Evolutionary conservation across 1,139 yeast genomes (phyloP).

Genomic region (Sugiyamaella grinbergsii): DNA sequence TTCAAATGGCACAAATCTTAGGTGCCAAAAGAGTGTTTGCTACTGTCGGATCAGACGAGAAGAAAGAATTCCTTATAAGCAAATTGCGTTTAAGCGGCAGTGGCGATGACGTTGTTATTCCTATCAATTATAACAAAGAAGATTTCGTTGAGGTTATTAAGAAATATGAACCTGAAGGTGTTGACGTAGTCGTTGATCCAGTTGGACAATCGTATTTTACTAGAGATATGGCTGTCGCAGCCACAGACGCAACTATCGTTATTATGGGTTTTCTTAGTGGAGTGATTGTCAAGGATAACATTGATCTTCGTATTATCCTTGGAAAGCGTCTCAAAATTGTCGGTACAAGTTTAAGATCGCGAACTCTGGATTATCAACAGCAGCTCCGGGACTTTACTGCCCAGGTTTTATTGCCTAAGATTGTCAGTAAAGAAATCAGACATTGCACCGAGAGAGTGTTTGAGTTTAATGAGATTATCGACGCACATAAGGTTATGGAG

Average conservation of each 20-base stretch:
- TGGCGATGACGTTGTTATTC: slow-evolving; percentile 33
- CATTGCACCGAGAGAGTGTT: slow-evolving; percentile 35
- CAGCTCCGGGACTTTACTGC: slow-evolving; percentile 34
- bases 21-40: slow-evolving; percentile 43
- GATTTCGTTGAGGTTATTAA: slow-evolving; percentile 35
- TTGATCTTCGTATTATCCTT: slow-evolving; percentile 33
- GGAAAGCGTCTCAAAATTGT: slow-evolving; percentile 36
- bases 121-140: slow-evolving; percentile 38
- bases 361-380: slow-evolving; percentile 35
- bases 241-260: slow-evolving; percentile 39
- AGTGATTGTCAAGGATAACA: slow-evolving; percentile 28
- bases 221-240: slow-evolving; percentile 33
- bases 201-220: slow-evolving; percentile 39
- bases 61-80: slow-evolving; percentile 31
- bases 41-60: slow-evolving; percentile 39
- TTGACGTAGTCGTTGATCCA: slow-evolving; percentile 43
- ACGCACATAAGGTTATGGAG: slow-evolving; percentile 40
- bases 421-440: slow-evolving; percentile 33
- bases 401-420: slow-evolving; percentile 35
- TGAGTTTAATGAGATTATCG: slow-evolving; percentile 33
- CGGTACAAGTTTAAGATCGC: slow-evolving; percentile 42
- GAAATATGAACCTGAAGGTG: slow-evolving; percentile 34
- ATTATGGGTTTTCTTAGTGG: slow-evolving; percentile 39
- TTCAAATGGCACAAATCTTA: slow-evolving; percentile 43
- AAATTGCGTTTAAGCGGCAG: slow-evolving; percentile 28